Evolutionary conservation across 805 yeast species (phyloP).

Genomic region (Nakazawaea laoshanensis): DNA sequence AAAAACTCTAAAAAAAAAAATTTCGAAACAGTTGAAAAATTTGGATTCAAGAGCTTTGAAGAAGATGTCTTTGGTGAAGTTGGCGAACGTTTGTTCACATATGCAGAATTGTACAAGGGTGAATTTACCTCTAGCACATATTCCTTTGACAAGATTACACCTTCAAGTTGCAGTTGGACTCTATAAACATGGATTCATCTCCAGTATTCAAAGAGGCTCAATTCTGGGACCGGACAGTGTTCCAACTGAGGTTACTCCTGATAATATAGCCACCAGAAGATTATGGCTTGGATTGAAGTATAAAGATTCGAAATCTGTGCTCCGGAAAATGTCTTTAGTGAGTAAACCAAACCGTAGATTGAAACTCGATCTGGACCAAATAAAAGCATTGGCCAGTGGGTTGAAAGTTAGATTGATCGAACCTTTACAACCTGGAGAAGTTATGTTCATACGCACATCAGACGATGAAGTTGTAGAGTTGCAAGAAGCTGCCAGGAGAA

Average conservation of each 20-base stretch:
- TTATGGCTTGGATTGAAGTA: conserved; percentile 92
- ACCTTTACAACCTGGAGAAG: conserved; percentile 86
- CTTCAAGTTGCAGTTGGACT: conserved; percentile 77
- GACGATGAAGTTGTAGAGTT: conserved; percentile 57
- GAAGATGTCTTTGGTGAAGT: conserved; percentile 77
- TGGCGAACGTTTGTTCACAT: conserved; percentile 83
- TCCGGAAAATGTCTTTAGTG: conserved; percentile 61
- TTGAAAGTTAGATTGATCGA: conserved; percentile 62
- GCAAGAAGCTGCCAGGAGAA: conserved; percentile 76
- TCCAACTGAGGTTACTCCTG: conserved; percentile 75
- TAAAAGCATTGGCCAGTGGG: conserved; percentile 71
- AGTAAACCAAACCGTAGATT: conserved; percentile 83
- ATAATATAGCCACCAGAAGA: conserved; percentile 76
- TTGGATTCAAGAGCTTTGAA: background rate
- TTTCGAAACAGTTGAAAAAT: background rate
- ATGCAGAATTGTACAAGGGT: conserved; percentile 81
- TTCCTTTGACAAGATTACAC: conserved; percentile 79
- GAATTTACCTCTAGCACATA: conserved; percentile 60
- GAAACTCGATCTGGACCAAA: conserved; percentile 50
- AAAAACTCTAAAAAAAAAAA: background rate
- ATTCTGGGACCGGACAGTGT: conserved; percentile 72
- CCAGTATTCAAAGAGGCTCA: conserved; percentile 80
- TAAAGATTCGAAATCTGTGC: conserved; percentile 69
- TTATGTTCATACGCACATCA: conserved; percentile 56
- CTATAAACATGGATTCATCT: conserved; percentile 84